These are phyloP conservation scores for Chamaecyparis obtusa DNA, from an alignment of 75 land plant genomes.

Conservation along the genomic window DNA sequence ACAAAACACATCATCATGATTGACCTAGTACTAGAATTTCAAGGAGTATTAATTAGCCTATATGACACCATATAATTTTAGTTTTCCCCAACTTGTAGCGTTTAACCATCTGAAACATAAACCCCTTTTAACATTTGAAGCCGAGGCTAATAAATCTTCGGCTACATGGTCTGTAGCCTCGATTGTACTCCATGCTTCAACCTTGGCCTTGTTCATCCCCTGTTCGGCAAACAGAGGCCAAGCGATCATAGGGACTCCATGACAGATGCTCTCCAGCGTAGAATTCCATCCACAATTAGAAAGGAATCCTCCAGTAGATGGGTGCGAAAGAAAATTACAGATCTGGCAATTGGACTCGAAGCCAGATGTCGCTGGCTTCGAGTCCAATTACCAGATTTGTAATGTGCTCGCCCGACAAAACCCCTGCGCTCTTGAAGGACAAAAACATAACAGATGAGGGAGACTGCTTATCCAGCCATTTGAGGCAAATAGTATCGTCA, in stretches of 20 bases:
- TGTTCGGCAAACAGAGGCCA: slow-evolving; percentile 80
- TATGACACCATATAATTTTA: too few relatives aligned
- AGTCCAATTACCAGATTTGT: slow-evolving; percentile 30
- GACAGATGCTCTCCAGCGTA: slow-evolving; percentile 43
- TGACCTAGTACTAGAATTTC: too few relatives aligned
- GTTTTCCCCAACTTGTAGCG: too few relatives aligned
- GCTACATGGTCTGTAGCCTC: neutral
- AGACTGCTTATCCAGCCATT: slow-evolving; percentile 62
- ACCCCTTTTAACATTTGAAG: too few relatives aligned
- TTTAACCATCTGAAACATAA: too few relatives aligned
- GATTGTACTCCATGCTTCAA: slow-evolving; percentile 28
- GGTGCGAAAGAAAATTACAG: slow-evolving; percentile 54
- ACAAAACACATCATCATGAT: too few relatives aligned
- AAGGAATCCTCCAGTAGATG: slow-evolving; percentile 61
- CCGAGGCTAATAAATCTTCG: neutral
- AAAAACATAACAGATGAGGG: slow-evolving; percentile 48
- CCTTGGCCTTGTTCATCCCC: slow-evolving; percentile 43
- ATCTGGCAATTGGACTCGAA: slow-evolving; percentile 53
- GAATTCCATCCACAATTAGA: slow-evolving; percentile 81
- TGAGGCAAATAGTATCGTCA: slow-evolving; percentile 14
- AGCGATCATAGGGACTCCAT: slow-evolving; percentile 60
- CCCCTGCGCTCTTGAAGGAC: slow-evolving; percentile 45
- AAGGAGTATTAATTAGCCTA: too few relatives aligned
- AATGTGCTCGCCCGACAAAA: slow-evolving; percentile 26
- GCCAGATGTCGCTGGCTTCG: slow-evolving; percentile 29